Conservation (phyloP, 1,139 yeast genomes). For the Scheffersomyces quercinus region DNA sequence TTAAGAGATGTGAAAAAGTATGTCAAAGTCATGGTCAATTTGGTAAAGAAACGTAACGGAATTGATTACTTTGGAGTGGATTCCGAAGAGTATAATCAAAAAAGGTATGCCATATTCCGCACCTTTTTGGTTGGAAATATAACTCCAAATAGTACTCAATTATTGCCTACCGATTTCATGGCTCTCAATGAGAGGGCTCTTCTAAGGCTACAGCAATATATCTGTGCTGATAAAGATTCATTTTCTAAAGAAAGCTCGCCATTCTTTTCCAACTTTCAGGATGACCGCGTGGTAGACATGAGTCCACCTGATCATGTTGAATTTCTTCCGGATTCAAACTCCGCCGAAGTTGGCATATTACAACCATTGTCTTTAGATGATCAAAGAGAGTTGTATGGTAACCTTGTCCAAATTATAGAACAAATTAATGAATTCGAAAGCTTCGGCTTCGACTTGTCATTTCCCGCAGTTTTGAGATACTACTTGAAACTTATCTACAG, state of each 20-base stretch:
- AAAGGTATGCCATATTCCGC: conserved; percentile 18
- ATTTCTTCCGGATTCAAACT: neutral
- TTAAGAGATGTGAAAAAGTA: conserved; percentile 16
- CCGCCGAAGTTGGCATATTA: neutral
- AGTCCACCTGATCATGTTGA: neutral
- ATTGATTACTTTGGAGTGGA: conserved; percentile 26
- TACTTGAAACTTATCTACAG: conserved; percentile 24
- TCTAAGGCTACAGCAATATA: neutral
- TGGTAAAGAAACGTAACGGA: conserved; percentile 24
- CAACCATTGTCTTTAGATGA: conserved; percentile 17
- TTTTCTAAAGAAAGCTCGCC: neutral
- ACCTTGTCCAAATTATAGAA: conserved; percentile 27
- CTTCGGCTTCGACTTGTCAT: conserved; percentile 25
- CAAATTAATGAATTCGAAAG: conserved; percentile 30
- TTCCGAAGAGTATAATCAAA: conserved; percentile 17
- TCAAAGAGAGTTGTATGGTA: conserved; percentile 16
- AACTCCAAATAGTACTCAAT: conserved; percentile 4
- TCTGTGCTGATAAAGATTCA: conserved; percentile 7
- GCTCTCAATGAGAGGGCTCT: conserved; percentile 13
- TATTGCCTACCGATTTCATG: conserved; percentile 17
- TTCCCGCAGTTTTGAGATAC: conserved; percentile 21
- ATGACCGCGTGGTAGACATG: neutral
- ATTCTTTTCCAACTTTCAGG: too few relatives aligned
- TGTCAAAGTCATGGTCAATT: conserved; percentile 21
- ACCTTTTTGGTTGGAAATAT: conserved; percentile 18